Conservation (phyloP, 805 yeast species). For the Jamesozyma spencerorum region DNA sequence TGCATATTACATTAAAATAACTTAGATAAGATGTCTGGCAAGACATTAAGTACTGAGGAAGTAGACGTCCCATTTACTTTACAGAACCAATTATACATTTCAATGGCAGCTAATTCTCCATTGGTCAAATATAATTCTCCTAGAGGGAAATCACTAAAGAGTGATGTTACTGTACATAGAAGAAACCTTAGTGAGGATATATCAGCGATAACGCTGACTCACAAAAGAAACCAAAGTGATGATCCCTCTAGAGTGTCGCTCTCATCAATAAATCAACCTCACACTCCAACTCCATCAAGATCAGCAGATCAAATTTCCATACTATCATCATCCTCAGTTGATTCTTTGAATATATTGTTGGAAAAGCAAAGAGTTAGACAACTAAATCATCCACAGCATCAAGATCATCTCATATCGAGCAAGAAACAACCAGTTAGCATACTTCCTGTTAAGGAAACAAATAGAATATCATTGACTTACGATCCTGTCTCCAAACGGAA, state of each 20-base stretch:
- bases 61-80: slow-evolving; percentile 23
- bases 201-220: too few species aligned
- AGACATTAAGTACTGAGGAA: slow-evolving; percentile 10
- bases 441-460: slow-evolving; percentile 68
- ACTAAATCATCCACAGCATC: slow-evolving; percentile 36
- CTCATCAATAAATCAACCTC: neutral
- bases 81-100: slow-evolving; percentile 14
- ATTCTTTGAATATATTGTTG: slow-evolving; percentile 29
- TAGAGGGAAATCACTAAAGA: neutral
- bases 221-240: neutral
- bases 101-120: slow-evolving; percentile 4
- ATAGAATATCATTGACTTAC: slow-evolving; percentile 69
- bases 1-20: too few species aligned
- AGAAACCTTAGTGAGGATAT: slow-evolving; percentile 1
- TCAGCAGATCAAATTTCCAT: slow-evolving; percentile 7
- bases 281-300: neutral
- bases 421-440: neutral
- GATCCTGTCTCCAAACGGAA: slow-evolving; percentile 82
- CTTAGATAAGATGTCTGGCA: too few species aligned
- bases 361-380: slow-evolving; percentile 35
- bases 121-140: neutral
- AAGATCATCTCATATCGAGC: slow-evolving; percentile 17
- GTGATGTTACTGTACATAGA: neutral
- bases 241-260: neutral
- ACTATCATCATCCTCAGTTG: slow-evolving; percentile 21